A percentile compares a stretch with the other conserved stretches of the same genome.
phyloP scores from a whole-genome alignment of 1,284 basidiomycete genomes.

The Naganishia sp. region DNA sequence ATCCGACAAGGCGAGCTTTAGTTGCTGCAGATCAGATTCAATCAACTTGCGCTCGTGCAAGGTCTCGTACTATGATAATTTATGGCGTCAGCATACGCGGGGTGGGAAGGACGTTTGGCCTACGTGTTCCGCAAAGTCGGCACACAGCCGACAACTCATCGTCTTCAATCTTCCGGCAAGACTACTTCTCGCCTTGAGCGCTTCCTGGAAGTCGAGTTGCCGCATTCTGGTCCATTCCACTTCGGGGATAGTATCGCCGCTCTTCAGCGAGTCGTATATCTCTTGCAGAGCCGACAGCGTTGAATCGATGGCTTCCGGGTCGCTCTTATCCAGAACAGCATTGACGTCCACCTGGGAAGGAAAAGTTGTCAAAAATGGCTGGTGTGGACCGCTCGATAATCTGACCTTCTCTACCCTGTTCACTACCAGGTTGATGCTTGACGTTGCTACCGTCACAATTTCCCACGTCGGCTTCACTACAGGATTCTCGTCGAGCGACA shows the following conservation, averaged over 20 bases:
- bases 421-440: constrained; percentile 77
- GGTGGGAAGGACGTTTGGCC: constrained; percentile 43
- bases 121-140: constrained; percentile 69
- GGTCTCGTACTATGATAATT: constrained; percentile 63
- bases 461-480: constrained; percentile 69
- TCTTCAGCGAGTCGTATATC: constrained; percentile 60
- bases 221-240: constrained; percentile 81
- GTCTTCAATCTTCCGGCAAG: constrained; percentile 57
- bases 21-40: constrained; percentile 67
- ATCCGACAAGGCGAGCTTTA: constrained; percentile 83
- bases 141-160: constrained; percentile 63
- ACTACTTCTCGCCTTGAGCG: constrained; percentile 64
- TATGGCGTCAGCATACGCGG: not conserved
- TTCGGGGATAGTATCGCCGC: constrained; percentile 62
- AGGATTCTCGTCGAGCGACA: constrained; percentile 58
- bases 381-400: not conserved
- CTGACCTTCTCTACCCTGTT: constrained; percentile 68
- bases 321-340: constrained; percentile 40
- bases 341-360: constrained; percentile 63
- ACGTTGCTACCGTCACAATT: constrained; percentile 65
- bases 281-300: constrained; percentile 59
- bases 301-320: constrained; percentile 59
- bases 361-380: constrained; percentile 33
- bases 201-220: constrained; percentile 85
- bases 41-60: constrained; percentile 75